Percentiles rank a stretch among this genome's conserved stretches.
phyloP scores from a whole-genome alignment of 805 yeast species.

The Yamadazyma akitaensis region DNA sequence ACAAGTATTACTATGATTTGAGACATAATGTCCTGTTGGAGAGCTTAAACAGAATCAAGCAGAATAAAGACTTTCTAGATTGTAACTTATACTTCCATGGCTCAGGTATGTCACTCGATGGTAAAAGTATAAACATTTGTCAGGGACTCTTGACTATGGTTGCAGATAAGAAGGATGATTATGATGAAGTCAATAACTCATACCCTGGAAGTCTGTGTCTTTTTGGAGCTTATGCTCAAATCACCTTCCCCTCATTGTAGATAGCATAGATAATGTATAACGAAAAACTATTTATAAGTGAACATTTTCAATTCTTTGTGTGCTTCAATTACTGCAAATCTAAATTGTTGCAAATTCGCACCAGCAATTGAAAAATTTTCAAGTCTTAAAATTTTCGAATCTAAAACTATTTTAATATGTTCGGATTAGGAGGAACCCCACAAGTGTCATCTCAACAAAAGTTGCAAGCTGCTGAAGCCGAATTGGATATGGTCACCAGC shows the following conservation, averaged over 20 bases:
- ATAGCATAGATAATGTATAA: neutral
- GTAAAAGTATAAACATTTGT: conserved; percentile 32
- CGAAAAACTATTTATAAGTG: neutral
- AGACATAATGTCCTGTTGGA: conserved; percentile 22
- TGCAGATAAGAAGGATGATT: conserved; percentile 30
- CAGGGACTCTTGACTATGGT: conserved; percentile 34
- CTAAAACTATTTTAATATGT: conserved; percentile 38
- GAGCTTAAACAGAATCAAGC: conserved; percentile 17
- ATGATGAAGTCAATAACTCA: conserved; percentile 17
- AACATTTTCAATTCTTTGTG: neutral
- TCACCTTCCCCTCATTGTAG: conserved; percentile 30
- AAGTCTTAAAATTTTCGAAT: neutral
- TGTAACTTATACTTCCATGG: conserved; percentile 29
- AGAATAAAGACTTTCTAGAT: conserved; percentile 22
- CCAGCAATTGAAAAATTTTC: conserved; percentile 9
- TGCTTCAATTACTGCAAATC: neutral
- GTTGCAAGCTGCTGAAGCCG: conserved; percentile 91
- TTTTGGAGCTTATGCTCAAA: conserved; percentile 34
- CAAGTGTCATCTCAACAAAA: conserved; percentile 72
- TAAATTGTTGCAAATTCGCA: conserved; percentile 1
- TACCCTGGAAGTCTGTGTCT: conserved; percentile 21
- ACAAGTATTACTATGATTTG: conserved; percentile 31
- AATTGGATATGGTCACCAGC: conserved; percentile 94
- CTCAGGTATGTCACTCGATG: conserved; percentile 31
- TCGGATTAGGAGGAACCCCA: conserved; percentile 78